Conservation (phyloP, 2,329 filamentous ascomycete species). For the Fusarium subglutinans region DNA sequence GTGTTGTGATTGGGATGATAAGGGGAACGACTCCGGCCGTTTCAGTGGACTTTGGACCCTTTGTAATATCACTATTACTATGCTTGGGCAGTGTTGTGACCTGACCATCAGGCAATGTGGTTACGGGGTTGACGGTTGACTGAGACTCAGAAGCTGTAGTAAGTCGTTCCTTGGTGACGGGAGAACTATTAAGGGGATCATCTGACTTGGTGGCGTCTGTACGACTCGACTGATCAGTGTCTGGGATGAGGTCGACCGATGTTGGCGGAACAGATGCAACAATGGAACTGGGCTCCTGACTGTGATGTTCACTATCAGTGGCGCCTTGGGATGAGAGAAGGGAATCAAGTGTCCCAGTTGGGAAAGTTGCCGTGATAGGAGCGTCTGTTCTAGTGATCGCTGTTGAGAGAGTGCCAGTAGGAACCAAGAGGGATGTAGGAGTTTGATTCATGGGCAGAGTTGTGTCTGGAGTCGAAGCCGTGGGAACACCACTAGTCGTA, state of each 20-base stretch:
- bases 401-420: fast-evolving
- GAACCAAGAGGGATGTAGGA: fast-evolving
- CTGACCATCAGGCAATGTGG: background rate
- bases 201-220: fast-evolving
- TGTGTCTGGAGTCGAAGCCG: fast-evolving
- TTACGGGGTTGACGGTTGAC: background rate
- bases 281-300: fast-evolving
- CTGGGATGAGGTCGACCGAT: no score
- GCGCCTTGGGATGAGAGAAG: fast-evolving
- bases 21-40: fast-evolving
- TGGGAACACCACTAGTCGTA: fast-evolving
- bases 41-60: background rate
- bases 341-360: background rate
- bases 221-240: background rate
- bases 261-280: background rate
- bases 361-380: fast-evolving
- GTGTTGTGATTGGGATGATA: background rate
- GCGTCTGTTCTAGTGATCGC: background rate
- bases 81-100: fast-evolving
- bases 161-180: background rate
- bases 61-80: background rate
- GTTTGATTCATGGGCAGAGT: background rate
- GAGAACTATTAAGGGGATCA: background rate
- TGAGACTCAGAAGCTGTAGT: background rate
- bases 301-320: background rate